Percentiles rank a stretch among this genome's conserved stretches.
Evolutionary conservation across 768 basidiomycete genomes (phyloP).

Genomic region (Leucosporidium scottii): DNA sequence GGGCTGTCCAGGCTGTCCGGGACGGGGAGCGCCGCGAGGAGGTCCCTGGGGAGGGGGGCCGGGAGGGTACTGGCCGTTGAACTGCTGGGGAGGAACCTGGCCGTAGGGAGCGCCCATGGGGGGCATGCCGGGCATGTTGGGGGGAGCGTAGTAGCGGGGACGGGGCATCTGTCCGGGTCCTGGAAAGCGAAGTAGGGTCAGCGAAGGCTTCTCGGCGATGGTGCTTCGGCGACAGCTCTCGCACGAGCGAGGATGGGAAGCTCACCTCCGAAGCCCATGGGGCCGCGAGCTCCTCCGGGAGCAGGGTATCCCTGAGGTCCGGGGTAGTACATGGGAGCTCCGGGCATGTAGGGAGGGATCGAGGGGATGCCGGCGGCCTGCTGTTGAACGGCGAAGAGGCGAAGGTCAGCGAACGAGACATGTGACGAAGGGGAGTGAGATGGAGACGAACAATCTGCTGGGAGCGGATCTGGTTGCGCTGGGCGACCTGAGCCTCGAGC

Average conservation of each 20-base stretch:
- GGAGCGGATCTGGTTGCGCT: constrained; percentile 86
- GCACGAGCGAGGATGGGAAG: not conserved
- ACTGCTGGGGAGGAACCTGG: constrained; percentile 58
- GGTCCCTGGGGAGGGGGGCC: constrained; percentile 42
- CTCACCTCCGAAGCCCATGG: constrained; percentile 61
- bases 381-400: constrained; percentile 9
- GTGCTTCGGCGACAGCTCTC: not conserved
- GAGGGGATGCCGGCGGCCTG: constrained; percentile 73
- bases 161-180: constrained; percentile 83
- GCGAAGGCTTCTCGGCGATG: too few relatives aligned
- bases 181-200: constrained; percentile 6
- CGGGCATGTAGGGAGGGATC: constrained; percentile 58
- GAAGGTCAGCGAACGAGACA: not conserved
- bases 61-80: constrained; percentile 45
- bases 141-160: constrained; percentile 67
- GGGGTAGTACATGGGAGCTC: constrained; percentile 70
- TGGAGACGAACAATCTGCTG: constrained; percentile 61
- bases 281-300: constrained; percentile 62
- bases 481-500: constrained; percentile 95
- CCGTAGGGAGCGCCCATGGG: constrained; percentile 41
- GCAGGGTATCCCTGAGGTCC: constrained; percentile 71
- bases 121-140: constrained; percentile 69
- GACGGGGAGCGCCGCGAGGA: constrained; percentile 34
- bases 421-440: not conserved
- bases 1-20: constrained; percentile 35